Conservation (phyloP, 768 basidiomycete genomes). For the Trametes punicea region DNA sequence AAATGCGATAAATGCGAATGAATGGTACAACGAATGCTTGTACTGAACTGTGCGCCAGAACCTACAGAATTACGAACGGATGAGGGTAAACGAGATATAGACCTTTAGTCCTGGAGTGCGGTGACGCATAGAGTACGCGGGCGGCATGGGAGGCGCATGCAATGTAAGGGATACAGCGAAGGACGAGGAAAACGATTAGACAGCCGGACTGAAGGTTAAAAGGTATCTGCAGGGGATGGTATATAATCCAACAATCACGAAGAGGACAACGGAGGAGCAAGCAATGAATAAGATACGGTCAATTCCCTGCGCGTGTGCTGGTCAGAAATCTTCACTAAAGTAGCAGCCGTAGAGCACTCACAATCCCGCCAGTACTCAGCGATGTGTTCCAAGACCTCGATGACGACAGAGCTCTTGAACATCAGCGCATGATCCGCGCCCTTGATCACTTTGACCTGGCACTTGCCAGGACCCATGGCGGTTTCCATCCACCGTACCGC, state of each 20-base stretch:
- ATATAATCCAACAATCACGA: conserved; percentile 33
- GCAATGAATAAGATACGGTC: conserved; percentile 18
- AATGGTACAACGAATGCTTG: conserved; percentile 15
- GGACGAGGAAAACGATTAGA: conserved; percentile 4
- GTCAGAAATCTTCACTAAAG: background rate
- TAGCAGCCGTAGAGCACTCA: conserved; percentile 3
- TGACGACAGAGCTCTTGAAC: conserved; percentile 85
- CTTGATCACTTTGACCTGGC: conserved; percentile 76
- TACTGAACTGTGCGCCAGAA: conserved; percentile 6
- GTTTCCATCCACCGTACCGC: conserved; percentile 92
- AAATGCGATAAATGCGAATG: conserved; percentile 3
- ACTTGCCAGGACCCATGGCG: conserved; percentile 70
- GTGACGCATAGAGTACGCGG: conserved; percentile 15
- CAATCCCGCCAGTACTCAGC: conserved; percentile 42
- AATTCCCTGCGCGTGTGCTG: conserved; percentile 7
- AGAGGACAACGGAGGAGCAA: conserved; percentile 15
- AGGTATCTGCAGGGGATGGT: conserved; percentile 25
- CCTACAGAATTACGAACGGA: conserved; percentile 15
- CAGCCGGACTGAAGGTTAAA: conserved; percentile 5
- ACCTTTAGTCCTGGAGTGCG: conserved; percentile 15
- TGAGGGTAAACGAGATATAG: conserved; percentile 2
- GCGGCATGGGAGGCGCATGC: conserved; percentile 12
- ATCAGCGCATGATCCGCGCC: conserved; percentile 92
- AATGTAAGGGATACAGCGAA: conserved; percentile 22
- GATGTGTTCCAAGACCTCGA: conserved; percentile 77